phyloP scores from a whole-genome alignment of 495 filamentous ascomycete species.

The Aspergillus bridgeri region DNA sequence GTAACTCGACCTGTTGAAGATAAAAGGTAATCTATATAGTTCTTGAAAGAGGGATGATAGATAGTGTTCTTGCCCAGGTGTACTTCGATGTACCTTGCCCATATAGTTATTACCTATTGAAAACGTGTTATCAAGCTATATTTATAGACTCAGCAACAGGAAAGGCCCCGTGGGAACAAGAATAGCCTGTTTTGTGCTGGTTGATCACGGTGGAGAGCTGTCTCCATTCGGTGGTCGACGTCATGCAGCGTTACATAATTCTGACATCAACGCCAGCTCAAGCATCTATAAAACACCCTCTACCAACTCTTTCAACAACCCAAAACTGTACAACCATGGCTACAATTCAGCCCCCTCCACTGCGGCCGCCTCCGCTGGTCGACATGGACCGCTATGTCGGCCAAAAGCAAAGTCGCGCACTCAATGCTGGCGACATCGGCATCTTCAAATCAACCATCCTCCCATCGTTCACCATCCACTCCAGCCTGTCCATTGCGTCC shows the following conservation, averaged over 20 bases:
- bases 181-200: not conserved
- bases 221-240: not conserved
- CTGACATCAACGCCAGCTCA: conserved; percentile 17
- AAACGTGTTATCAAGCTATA: too few species aligned
- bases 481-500: conserved; percentile 41
- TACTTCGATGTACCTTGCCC: too few species aligned
- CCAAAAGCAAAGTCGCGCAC: not conserved
- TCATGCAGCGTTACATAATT: conserved; percentile 17
- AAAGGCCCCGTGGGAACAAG: not conserved
- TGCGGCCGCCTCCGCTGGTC: conserved; percentile 1
- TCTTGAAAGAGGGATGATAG: too few species aligned
- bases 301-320: not conserved
- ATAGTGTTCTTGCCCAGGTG: too few species aligned
- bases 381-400: conserved; percentile 4
- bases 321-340: not conserved
- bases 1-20: too few species aligned
- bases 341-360: not conserved
- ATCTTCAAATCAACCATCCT: conserved; percentile 51
- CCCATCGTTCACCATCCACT: conserved; percentile 46
- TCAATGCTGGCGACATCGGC: conserved; percentile 29
- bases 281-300: not conserved
- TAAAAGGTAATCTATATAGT: too few species aligned
- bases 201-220: not conserved
- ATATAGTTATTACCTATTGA: too few species aligned
- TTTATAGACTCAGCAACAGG: too few species aligned